Evolutionary conservation across 139 green algal species (phyloP), one percentile per base, ranked within the genome.

Genomic region (Coccomyxa sp.): DNA sequence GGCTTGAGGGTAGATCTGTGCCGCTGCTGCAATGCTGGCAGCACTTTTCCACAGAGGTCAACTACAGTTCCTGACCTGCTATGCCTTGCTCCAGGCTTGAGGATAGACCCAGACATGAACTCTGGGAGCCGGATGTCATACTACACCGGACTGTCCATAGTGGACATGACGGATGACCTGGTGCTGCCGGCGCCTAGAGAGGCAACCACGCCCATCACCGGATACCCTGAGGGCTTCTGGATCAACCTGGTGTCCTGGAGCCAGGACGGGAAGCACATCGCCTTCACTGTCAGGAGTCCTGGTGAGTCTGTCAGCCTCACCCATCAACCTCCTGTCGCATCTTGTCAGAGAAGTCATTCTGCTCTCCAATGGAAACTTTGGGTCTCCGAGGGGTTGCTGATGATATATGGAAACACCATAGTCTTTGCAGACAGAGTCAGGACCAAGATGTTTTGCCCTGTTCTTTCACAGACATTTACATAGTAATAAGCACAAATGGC

Each of bases 201-300:
- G 16, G 38, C 55, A 35, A 58, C 78, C 37, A 82, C 79, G 44
- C 36, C 55, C 31, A 87, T 97, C 38, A 85, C 55, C 12, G 94
- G 94, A 27, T 89, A 95, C 40, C 95, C 95, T 2, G 71, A 88
- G 37, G 87, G 88, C 58, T 83, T 36, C 55, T 88, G 86, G 81
- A 83, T 94, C 74, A 94, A 93, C 76, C 94, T 93, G 71, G 84
- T 97, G 7, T 86, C 79, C 14, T 99, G 94, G 94, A 94, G 82
- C 16, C 88, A 87, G 0, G 82, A 95, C 82, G 86, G 89, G n/a
- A 87, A 58, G 18, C 76, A 88, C 82, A 81, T 98, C 10, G 90
- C 92, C 4, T 98, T 98, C 88, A 97, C 93, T 27, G 73, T 95
- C 24, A 81, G 93, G 44, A 94, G 86, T 73, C 73, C 87, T 38